Evolutionary conservation across 257 asterid genomes (phyloP), one percentile per base, ranked within the genome.

Genomic region (Fraxinus excelsior): DNA sequence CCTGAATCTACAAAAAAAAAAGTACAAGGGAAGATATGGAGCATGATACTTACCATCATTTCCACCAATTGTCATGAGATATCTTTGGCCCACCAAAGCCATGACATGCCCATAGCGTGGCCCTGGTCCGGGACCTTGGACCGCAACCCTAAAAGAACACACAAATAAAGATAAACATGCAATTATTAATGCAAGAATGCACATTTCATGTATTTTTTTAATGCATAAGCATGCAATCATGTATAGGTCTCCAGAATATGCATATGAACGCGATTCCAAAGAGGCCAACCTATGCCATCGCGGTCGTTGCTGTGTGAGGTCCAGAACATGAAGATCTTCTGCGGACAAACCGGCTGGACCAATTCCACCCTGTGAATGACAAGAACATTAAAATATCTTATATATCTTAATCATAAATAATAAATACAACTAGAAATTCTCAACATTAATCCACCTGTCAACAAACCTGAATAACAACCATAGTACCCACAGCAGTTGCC

Each of bases 101-200:
- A 93, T 95, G 76, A 95, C 97, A 79, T 95, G 99, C 80, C 99
- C 99, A 84, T 93, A 93, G 49, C 98, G 96, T 16, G 98, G 96
- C 81, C 99, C 99, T 68, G 98, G 99, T 75, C 99, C 97, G 76
- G 97, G 99, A 67, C 98, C 99, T 82, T 93, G 99, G 76, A 95
- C 99, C 42, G 89, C 97, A 77, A 94, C 99, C 92, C 97, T 92
- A 78, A 64, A 70, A 64, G 62, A 84, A 81, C 49, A 73, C 70
- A 67, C 5, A 37, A 71, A 35, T 16, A 3, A 76, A 23, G 46
- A 82, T 72, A 72, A 37, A 60, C 62, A 37, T 26, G 18, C 67
- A 67, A 46, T 34, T 64, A 44, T 28, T 40, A 65, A 21, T 35
- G 49, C 38, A 37, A 72, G 46, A 66, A 60, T 10, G 67, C 78